Conservation (phyloP, 2,329 filamentous ascomycete genomes). For the Talaromyces atroroseus region DNA sequence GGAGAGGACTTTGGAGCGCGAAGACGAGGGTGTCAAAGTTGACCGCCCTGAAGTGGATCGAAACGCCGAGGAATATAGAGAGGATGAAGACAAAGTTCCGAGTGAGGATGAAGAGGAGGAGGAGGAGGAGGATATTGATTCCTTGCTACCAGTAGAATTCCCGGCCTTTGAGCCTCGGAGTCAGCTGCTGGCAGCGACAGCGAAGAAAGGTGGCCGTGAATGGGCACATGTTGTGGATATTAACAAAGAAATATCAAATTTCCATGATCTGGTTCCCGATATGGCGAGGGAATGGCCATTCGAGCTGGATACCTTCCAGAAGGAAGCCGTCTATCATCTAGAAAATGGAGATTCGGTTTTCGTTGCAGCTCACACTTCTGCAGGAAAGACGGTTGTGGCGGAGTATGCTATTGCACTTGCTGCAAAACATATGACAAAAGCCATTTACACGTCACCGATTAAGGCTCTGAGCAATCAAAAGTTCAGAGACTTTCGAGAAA, state of each 20-base stretch:
- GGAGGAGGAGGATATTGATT: constrained; percentile 64
- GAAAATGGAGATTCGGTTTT: constrained; percentile 97
- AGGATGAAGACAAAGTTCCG: constrained; percentile 24
- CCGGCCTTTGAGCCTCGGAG: constrained; percentile 81
- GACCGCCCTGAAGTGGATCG: constrained; percentile 44
- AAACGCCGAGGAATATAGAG: constrained; percentile 28
- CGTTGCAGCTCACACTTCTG: constrained; percentile 94
- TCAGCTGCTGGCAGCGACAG: constrained; percentile 64
- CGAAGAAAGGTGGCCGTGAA: constrained; percentile 71
- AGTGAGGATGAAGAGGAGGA: constrained; percentile 33
- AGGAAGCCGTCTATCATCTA: constrained; percentile 95
- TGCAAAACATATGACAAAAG: constrained; percentile 98
- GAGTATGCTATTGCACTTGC: constrained; percentile 96
- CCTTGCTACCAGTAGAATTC: constrained; percentile 84
- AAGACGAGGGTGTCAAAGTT: constrained; percentile 35
- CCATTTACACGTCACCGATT: constrained; percentile 97
- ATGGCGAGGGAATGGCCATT: constrained; percentile 97
- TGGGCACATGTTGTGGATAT: constrained; percentile 99
- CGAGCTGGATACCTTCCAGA: constrained; percentile 95
- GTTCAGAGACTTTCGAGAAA: constrained; percentile 85
- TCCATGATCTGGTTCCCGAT: constrained; percentile 84
- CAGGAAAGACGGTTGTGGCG: constrained; percentile 95
- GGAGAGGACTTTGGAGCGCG: constrained; percentile 54
- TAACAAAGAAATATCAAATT: constrained; percentile 88
- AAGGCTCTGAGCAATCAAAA: constrained; percentile 98